Percentiles rank a stretch among this genome's conserved stretches.
phyloP scores from a whole-genome alignment of 768 basidiomycete species.

The Russula dissimulans region DNA sequence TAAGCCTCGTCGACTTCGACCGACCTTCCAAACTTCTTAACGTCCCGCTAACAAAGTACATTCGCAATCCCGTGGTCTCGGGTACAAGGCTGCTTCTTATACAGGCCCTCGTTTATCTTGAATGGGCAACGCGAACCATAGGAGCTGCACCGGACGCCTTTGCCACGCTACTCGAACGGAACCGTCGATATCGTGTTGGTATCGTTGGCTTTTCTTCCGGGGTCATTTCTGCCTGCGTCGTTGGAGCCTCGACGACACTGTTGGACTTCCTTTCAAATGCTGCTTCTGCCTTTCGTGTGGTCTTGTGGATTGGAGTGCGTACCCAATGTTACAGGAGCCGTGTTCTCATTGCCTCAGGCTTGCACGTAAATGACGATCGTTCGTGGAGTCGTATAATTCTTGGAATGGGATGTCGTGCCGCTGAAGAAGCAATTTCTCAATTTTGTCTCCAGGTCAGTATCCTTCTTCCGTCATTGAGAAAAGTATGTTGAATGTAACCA shows the following conservation, averaged over 20 bases:
- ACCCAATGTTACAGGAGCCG: slow-evolving; percentile 27
- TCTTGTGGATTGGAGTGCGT: slow-evolving; percentile 45
- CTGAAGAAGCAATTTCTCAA: slow-evolving; percentile 25
- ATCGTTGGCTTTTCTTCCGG: slow-evolving; percentile 51
- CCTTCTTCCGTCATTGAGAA: neutral
- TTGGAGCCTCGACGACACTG: slow-evolving; percentile 34
- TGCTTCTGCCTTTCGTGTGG: slow-evolving; percentile 40
- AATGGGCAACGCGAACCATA: slow-evolving; percentile 27
- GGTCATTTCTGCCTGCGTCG: slow-evolving; percentile 44
- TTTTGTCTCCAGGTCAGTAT: slow-evolving; percentile 20
- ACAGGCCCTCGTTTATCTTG: slow-evolving; percentile 46
- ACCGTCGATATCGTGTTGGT: slow-evolving; percentile 29
- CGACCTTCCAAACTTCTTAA: slow-evolving; percentile 32
- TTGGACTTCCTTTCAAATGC: slow-evolving; percentile 36
- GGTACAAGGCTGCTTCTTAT: slow-evolving; percentile 40
- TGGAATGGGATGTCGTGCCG: slow-evolving; percentile 23
- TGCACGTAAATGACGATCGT: slow-evolving; percentile 21
- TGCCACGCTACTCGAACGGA: slow-evolving; percentile 27
- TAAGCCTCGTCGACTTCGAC: slow-evolving; percentile 36
- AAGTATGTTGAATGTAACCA: slow-evolving; percentile 19
- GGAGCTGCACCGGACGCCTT: slow-evolving; percentile 19
- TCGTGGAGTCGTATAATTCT: slow-evolving; percentile 42
- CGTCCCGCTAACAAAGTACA: slow-evolving; percentile 28
- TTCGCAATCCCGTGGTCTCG: slow-evolving; percentile 41
- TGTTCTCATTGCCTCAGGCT: slow-evolving; percentile 11